phyloP scores from a whole-genome alignment of 2,329 filamentous ascomycete genomes.

The Alternaria hordeiaustralica region DNA sequence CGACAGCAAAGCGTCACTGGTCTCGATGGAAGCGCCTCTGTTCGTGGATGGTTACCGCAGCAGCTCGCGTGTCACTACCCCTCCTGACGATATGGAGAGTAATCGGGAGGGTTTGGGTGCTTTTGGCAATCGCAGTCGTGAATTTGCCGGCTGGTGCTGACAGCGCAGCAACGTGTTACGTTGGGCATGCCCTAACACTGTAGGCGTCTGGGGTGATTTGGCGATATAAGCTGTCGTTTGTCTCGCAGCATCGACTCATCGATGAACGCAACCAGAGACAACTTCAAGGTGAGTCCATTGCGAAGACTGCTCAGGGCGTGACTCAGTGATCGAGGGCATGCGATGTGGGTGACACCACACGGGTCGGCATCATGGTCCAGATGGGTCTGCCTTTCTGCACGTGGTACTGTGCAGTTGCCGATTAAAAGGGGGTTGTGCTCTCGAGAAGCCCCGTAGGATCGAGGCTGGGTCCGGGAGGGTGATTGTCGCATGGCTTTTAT shows the following conservation, averaged over 20 bases:
- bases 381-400: neutral
- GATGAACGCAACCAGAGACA: neutral
- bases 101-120: constrained; percentile 15
- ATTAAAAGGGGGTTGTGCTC: constrained; percentile 10
- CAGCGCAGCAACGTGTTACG: constrained; percentile 3
- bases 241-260: neutral
- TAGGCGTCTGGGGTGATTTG: neutral
- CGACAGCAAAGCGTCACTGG: constrained; percentile 3
- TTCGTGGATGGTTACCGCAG: neutral
- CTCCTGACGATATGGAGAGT: constrained; percentile 7
- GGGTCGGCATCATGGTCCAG: neutral
- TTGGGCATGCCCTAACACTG: neutral
- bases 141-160: constrained; percentile 2
- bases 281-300: neutral
- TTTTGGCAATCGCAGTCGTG: constrained; percentile 20
- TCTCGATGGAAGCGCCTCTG: neutral
- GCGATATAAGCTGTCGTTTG: neutral
- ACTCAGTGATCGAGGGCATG: neutral
- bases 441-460: constrained; percentile 13
- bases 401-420: neutral
- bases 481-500: constrained; percentile 16
- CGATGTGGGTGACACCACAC: neutral
- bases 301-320: neutral
- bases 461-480: neutral
- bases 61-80: constrained; percentile 9